A percentile compares a stretch with the other conserved stretches of the same genome.
These are phyloP conservation scores for Monilinia aucupariae DNA, from an alignment of 2,329 filamentous ascomycete genomes.

Conservation along the genomic window DNA sequence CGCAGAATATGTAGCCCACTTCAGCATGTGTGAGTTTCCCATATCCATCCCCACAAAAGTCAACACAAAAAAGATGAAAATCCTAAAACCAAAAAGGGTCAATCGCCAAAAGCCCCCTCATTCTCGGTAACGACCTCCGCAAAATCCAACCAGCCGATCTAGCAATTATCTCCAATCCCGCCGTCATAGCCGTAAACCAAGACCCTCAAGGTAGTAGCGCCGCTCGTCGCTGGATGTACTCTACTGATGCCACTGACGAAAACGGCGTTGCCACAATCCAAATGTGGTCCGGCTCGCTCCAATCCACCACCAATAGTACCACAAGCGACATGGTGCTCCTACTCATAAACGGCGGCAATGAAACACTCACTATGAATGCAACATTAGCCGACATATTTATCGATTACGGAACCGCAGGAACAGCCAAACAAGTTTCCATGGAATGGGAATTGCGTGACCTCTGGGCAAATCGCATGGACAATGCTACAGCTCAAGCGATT, in stretches of 20 bases:
- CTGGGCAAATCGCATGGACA: conserved; percentile 50
- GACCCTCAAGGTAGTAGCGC: conserved; percentile 39
- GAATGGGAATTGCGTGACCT: conserved; percentile 51
- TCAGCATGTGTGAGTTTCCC: conserved; percentile 28
- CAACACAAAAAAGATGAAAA: background rate
- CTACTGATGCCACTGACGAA: conserved; percentile 39
- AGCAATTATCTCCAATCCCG: conserved; percentile 39
- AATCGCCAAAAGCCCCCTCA: conserved; percentile 30
- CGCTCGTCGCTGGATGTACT: conserved; percentile 42
- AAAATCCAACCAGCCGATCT: conserved; percentile 35
- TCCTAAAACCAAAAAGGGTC: conserved; percentile 24
- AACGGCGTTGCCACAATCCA: conserved; percentile 44
- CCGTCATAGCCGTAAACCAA: conserved; percentile 42
- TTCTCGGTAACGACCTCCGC: conserved; percentile 34
- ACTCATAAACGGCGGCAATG: conserved; percentile 44
- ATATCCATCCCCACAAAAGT: background rate
- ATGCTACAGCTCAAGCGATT: conserved; percentile 41
- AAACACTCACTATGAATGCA: conserved; percentile 42
- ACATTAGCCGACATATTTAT: conserved; percentile 49
- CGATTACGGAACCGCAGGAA: conserved; percentile 41
- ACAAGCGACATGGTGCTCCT: conserved; percentile 44
- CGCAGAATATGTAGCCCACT: conserved; percentile 37
- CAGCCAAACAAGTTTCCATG: conserved; percentile 39
- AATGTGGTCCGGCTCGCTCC: conserved; percentile 45
- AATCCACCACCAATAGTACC: conserved; percentile 38